Percentiles rank a stretch among this genome's conserved stretches.
These are phyloP conservation scores for Blastocystis sp. DNA, from an alignment of 352 stramenopile species.

Conservation along the genomic window DNA sequence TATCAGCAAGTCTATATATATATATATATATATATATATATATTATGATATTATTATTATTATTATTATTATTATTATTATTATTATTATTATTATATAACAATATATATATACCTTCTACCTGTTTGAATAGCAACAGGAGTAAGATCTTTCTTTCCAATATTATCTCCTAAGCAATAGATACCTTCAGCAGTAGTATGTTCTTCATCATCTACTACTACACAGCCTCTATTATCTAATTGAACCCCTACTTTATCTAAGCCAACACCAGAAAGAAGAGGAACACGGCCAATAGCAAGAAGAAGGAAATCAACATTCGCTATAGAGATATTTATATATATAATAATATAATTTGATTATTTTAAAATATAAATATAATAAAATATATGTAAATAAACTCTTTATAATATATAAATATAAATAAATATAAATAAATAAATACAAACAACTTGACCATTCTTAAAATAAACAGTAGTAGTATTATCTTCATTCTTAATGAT, in stretches of 20 bases:
- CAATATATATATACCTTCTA: no score
- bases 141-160: slow-evolving; percentile 48
- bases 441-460: slow-evolving; percentile 28
- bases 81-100: slow-evolving; percentile 4
- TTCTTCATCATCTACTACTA: slow-evolving; percentile 68
- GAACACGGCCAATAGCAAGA: slow-evolving; percentile 53
- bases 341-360: no score
- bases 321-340: no score
- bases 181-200: slow-evolving; percentile 62
- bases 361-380: no score
- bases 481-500: slow-evolving; percentile 63
- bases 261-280: slow-evolving; percentile 50
- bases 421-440: slow-evolving; percentile 48
- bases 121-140: slow-evolving; percentile 44
- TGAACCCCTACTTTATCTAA: slow-evolving; percentile 54
- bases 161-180: slow-evolving; percentile 73
- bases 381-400: no score
- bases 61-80: no score
- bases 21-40: slow-evolving; percentile 64
- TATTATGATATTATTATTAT: no score
- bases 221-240: slow-evolving; percentile 52
- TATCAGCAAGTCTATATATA: slow-evolving; percentile 63
- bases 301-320: slow-evolving; percentile 62
- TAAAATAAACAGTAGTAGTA: slow-evolving; percentile 45
- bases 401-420: no score